Base-by-base conservation (phyloP, 2,329 filamentous ascomycete genomes). In the Aureobasidium sp. region DNA sequence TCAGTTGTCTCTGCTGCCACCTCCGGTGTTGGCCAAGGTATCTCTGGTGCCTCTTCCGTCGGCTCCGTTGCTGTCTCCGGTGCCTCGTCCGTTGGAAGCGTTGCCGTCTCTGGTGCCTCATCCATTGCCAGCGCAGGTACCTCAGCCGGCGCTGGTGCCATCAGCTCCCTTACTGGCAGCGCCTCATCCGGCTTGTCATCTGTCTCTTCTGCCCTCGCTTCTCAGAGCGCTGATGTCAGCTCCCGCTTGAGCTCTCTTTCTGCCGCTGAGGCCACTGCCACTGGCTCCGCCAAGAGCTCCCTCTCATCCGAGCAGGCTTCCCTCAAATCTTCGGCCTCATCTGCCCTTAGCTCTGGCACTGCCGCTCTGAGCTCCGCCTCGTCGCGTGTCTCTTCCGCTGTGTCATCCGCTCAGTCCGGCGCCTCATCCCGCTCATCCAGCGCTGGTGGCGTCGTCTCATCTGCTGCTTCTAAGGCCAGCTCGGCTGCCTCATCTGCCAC, bases 231-330 rank as follows among this genome's bases (percentile, higher is more conserved):
- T 36, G 48, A 48, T 29, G 10, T 50, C 11, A 64, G 55, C 33
- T 64, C 53, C 40, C 58, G 48, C 23, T 27, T 64, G 7, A 53
- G 31, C 27, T 55, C 59, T 18, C 38, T 67, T 20, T 50, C 38
- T 16, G 50, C 60, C 20, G 48, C 54, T 18, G 47, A 33, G 20
- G 42, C 48, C 8, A 55, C 59, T 23, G 61, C 65, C 10, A 64
- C 65, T 25, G 65, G 65, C 18, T 51, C 65, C 2, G 60, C 65
- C 8, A 64, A 43, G 25, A 67, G 60, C 38, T 67, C 66, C 29
- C 55, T 45, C 61, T 59, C 66, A 8, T 64, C 60, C 13, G 29
- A 63, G 18, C 29, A 48, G 23, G 53, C 38, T 20, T 50, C 55
- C 36, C 48, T 65, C 8, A 38, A 47, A 13, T 61, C 55, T 43